phyloP scores from a whole-genome alignment of 2,329 filamentous ascomycete species.

The Diatrype stigma region DNA sequence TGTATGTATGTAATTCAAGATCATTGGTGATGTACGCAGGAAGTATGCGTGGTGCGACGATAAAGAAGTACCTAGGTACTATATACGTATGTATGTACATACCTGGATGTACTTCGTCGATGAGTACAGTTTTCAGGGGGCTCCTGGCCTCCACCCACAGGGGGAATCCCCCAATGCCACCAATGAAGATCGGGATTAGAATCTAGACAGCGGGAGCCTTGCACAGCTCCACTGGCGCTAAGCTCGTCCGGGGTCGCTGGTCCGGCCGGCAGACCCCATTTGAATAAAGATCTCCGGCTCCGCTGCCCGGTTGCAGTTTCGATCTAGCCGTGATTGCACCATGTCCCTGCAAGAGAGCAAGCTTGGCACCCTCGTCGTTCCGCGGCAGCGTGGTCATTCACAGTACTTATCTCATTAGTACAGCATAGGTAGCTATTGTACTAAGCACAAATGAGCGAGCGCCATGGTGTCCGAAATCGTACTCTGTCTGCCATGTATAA shows the following conservation, averaged over 20 bases:
- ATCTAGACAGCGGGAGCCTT: conserved; percentile 14
- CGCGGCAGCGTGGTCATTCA: background rate
- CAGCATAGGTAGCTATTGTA: background rate
- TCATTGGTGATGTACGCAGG: too few species aligned
- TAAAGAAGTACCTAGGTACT: too few species aligned
- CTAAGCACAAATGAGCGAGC: too few species aligned
- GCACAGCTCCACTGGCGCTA: conserved; percentile 21
- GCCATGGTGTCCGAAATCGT: too few species aligned
- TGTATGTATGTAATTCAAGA: too few species aligned
- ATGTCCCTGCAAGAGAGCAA: background rate
- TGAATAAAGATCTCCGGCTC: conserved; percentile 31
- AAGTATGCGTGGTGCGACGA: too few species aligned
- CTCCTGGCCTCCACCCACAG: too few species aligned
- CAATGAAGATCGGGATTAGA: background rate
- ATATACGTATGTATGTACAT: background rate
- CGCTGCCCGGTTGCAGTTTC: conserved; percentile 28
- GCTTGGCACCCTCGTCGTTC: background rate
- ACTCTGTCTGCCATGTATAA: too few species aligned
- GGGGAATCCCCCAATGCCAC: background rate
- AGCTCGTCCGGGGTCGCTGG: conserved; percentile 31
- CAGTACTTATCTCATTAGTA: too few species aligned
- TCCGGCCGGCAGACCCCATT: conserved; percentile 34
- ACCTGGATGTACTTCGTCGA: too few species aligned
- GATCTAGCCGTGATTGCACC: conserved; percentile 30
- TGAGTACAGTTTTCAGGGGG: too few species aligned